Percentiles rank a stretch among this genome's conserved stretches.
These are phyloP conservation scores for Colletotrichum incanum DNA, from an alignment of 2,329 filamentous ascomycete species.

Conservation along the genomic window DNA sequence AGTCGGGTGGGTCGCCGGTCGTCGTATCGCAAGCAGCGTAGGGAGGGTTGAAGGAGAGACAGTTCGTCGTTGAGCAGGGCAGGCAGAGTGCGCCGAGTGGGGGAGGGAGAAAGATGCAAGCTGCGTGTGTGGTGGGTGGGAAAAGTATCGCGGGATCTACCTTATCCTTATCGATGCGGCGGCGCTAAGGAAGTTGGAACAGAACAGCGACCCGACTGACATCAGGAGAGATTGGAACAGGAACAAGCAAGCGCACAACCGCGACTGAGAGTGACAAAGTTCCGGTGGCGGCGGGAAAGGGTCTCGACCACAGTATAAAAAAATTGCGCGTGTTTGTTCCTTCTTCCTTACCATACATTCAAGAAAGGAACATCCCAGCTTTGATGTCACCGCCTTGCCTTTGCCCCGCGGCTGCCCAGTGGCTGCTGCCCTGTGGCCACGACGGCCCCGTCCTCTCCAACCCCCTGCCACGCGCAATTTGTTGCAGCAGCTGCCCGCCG, in stretches of 20 bases:
- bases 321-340: neutral
- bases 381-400: slow-evolving; percentile 28
- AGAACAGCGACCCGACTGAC: neutral
- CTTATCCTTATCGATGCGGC: neutral
- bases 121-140: neutral
- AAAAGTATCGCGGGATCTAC: neutral
- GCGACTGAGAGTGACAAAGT: neutral
- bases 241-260: neutral
- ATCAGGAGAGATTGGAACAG: neutral
- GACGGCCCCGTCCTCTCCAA: neutral
- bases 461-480: neutral
- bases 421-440: neutral
- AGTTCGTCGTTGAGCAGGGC: neutral
- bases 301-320: neutral
- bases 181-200: neutral
- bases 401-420: neutral
- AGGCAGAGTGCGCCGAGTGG: neutral
- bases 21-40: neutral
- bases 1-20: neutral
- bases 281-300: neutral
- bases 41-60: too few relatives aligned
- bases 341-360: neutral
- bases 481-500: neutral
- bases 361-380: slow-evolving; percentile 34
- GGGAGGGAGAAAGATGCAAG: neutral